Evolutionary conservation across 1,139 yeast species (phyloP).

Genomic region (Arxiozyma slooffiae): DNA sequence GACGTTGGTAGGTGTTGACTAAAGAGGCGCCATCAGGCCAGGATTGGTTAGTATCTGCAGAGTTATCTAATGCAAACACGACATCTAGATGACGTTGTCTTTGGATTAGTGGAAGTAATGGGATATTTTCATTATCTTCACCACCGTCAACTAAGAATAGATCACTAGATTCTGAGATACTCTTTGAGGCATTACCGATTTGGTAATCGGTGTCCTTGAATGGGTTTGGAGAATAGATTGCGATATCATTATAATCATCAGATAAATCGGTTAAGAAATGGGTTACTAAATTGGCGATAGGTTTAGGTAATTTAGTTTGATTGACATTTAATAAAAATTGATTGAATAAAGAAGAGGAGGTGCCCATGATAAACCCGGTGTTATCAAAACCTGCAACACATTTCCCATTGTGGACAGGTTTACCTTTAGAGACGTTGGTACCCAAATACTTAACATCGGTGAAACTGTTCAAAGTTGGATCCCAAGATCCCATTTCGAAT

Average conservation of each 20-base stretch:
- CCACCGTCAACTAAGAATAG: slow-evolving; percentile 83
- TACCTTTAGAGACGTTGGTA: slow-evolving; percentile 51
- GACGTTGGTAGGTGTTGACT: slow-evolving; percentile 57
- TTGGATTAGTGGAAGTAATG: slow-evolving; percentile 67
- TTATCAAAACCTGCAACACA: slow-evolving; percentile 69
- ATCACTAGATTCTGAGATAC: slow-evolving; percentile 36
- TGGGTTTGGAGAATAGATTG: slow-evolving; percentile 70
- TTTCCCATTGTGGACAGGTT: slow-evolving; percentile 32
- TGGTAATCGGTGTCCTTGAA: slow-evolving; percentile 37
- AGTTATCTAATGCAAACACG: slow-evolving; percentile 73
- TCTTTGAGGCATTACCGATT: slow-evolving; percentile 25
- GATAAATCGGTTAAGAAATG: slow-evolving; percentile 40
- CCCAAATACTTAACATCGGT: slow-evolving; percentile 66
- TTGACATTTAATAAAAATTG: slow-evolving; percentile 54
- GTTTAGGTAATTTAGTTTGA: slow-evolving; percentile 41
- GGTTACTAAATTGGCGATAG: slow-evolving; percentile 39
- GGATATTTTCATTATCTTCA: slow-evolving; percentile 71
- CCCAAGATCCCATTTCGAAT: slow-evolving; percentile 85
- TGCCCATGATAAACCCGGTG: slow-evolving; percentile 66
- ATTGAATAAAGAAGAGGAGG: slow-evolving; percentile 72
- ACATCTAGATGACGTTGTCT: slow-evolving; percentile 65
- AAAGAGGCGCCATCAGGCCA: slow-evolving; percentile 80
- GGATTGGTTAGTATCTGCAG: slow-evolving; percentile 58
- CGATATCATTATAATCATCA: slow-evolving; percentile 51
- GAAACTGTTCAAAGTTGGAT: slow-evolving; percentile 60